phyloP scores from a whole-genome alignment of 805 yeast species.

The Scheffersomyces spartinae region DNA sequence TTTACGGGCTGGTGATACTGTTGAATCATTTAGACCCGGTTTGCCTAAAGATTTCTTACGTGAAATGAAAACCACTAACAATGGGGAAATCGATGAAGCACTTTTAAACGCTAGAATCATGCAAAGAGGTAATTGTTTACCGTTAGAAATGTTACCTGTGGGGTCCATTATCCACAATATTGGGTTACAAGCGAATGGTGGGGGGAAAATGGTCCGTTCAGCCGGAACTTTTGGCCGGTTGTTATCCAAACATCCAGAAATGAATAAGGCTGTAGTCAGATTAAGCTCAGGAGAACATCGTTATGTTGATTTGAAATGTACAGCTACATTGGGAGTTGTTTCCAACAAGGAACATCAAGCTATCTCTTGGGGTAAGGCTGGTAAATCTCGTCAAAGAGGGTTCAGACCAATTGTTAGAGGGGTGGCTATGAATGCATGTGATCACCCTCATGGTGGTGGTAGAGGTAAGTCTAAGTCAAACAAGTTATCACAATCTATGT shows the following conservation, averaged over 20 bases:
- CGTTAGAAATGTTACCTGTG: constrained; percentile 84
- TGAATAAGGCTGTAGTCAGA: constrained; percentile 63
- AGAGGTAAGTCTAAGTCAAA: constrained; percentile 98
- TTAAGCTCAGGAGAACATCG: constrained; percentile 91
- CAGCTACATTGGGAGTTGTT: constrained; percentile 89
- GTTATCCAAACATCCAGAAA: constrained; percentile 64
- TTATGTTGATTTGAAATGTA: constrained; percentile 72
- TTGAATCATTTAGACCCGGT: constrained; percentile 84
- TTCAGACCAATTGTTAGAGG: constrained; percentile 95
- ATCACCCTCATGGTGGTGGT: constrained; percentile 99
- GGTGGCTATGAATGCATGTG: constrained; percentile 94
- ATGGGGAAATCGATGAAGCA: constrained; percentile 88
- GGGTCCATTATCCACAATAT: constrained; percentile 86
- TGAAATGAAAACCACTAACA: constrained; percentile 53
- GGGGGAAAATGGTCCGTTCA: constrained; percentile 83
- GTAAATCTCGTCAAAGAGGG: constrained; percentile 85
- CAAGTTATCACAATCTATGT: constrained; percentile 86
- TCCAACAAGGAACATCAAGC: constrained; percentile 91
- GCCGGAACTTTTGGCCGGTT: constrained; percentile 94
- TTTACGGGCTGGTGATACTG: constrained; percentile 80
- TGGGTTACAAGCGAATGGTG: constrained; percentile 57
- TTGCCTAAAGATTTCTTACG: constrained; percentile 62
- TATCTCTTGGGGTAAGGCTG: constrained; percentile 89
- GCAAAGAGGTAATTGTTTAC: constrained; percentile 91
- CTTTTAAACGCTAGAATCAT: constrained; percentile 76